These are phyloP conservation scores for Xenoacremonium recifei DNA, from an alignment of 2,329 filamentous ascomycete species.

Conservation along the genomic window DNA sequence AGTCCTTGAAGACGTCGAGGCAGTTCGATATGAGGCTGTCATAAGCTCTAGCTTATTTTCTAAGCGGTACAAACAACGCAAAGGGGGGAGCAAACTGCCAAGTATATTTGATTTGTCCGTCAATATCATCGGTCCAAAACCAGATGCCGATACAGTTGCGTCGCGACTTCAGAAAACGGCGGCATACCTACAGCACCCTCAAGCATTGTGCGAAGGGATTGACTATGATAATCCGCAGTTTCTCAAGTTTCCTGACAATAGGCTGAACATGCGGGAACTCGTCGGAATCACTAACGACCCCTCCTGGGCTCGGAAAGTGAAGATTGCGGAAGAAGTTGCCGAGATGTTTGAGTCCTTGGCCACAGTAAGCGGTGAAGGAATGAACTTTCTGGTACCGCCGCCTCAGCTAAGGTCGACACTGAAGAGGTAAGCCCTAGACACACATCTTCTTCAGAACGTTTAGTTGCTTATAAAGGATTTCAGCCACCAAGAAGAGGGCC, in stretches of 20 bases:
- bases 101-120: constrained; percentile 2
- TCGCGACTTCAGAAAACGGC: background rate
- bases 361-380: background rate
- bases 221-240: constrained; percentile 7
- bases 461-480: too few relatives aligned
- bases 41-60: background rate
- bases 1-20: background rate
- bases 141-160: background rate
- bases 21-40: constrained; percentile 5
- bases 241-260: constrained; percentile 1
- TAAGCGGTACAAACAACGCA: constrained; percentile 2
- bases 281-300: background rate
- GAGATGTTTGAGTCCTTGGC: constrained; percentile 3
- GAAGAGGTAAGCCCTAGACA: background rate
- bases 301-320: background rate
- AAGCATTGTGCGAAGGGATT: background rate
- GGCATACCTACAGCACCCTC: constrained; percentile 7
- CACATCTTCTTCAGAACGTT: too few relatives aligned
- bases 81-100: background rate
- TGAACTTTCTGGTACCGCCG: background rate
- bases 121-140: constrained; percentile 4
- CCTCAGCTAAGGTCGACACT: background rate
- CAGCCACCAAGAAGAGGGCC: constrained; percentile 5
- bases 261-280: constrained; percentile 2
- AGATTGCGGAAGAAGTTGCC: constrained; percentile 1